Base-by-base conservation (phyloP, 352 stramenopile genomes). In the Globisporangium canariense region DNA sequence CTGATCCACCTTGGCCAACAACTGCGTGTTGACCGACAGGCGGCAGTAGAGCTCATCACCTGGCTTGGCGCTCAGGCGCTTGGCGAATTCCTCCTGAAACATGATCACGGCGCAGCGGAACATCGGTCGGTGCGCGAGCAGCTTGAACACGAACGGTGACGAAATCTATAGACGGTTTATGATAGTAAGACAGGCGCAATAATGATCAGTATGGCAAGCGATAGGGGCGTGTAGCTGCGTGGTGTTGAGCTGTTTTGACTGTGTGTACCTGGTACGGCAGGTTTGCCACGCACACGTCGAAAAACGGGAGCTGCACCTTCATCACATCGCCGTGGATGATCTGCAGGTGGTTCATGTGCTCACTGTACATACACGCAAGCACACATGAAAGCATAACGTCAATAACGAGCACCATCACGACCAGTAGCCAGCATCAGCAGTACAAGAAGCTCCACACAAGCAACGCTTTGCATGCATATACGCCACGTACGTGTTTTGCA, bases 51-150 rank as follows among this genome's bases (percentile, higher is more conserved):
- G 73, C 41, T 98, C 90, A 68, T 99, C 97, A 30, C 96, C 96
- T 0, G 97, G 97, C 68, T 96, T 96, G 62, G 97, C 97, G 47
- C 94, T 98, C n/a, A 99, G 76, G 13, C 98, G 89, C 77, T 99
- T 94, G 34, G 98, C 98, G 67, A 99, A 99, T 73, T 99, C 98
- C 61, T 98, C 90, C 68, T 98, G 97, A 75, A 99, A 99, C 98
- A 99, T 99, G 78, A 99, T 95, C 25, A 99, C 97, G 11, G 98
- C 98, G 68, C 94, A 99, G 54, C 97, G 93, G 71, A 99, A 99
- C 86, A 99, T 98, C 38, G 97, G 97, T 18, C 97, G 88, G 75
- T 99, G 97, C 34, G 86, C 70, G 34, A 99, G 83, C 50, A 99
- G 77, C 89, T 99, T 99, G 82, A 99, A 99, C 46, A 99, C 94